Base-by-base conservation (phyloP, 164 flowering plant genomes). In the Nymphaea thermarum region DNA sequence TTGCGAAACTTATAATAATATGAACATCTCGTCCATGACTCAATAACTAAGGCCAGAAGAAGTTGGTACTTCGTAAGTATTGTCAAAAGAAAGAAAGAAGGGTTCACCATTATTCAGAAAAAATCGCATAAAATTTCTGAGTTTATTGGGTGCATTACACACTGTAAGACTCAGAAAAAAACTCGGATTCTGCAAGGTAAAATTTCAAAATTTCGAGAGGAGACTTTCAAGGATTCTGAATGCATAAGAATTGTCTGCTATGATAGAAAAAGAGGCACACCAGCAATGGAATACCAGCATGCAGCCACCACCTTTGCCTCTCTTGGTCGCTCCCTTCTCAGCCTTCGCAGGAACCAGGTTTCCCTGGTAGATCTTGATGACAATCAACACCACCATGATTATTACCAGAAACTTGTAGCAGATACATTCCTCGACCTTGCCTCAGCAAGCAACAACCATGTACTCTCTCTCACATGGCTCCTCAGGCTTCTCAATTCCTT, bases 261-360 rank as follows among this genome's bases (percentile, higher is more conserved):
- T 69, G 57, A 15, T 10, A 15, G 57, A 51, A 3, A 51, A 15
- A 51, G 0, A 51, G n/a, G 64, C 11, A 90, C 84, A 91, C 88
- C 86, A 45, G 79, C 85, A 16, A 80, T 84, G 1, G 88, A 84
- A 10, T 66, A 80, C 68, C 88, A 83, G 55, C 80, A 83, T 2
- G 80, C 74, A 3, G 70, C 75, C 25, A 59, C 59, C 25, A 55
- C 76, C 2, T 63, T 67, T 36, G 65, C 86, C 59, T 90, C 90
- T 71, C 77, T 93, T 8, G 87, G 89, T 73, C 88, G 92, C 17
- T 72, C 80, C 17, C 64, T 77, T 43, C 86, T 90, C 64, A 93
- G 97, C 79, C 83, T 90, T 75, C 85, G 93, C 3, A 81, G 97
- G 6, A 93, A 89, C 75, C 98, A 89, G 44, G 82, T 85, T 10